phyloP scores from a whole-genome alignment of 352 stramenopile species.

The Pythium oligandrum region DNA sequence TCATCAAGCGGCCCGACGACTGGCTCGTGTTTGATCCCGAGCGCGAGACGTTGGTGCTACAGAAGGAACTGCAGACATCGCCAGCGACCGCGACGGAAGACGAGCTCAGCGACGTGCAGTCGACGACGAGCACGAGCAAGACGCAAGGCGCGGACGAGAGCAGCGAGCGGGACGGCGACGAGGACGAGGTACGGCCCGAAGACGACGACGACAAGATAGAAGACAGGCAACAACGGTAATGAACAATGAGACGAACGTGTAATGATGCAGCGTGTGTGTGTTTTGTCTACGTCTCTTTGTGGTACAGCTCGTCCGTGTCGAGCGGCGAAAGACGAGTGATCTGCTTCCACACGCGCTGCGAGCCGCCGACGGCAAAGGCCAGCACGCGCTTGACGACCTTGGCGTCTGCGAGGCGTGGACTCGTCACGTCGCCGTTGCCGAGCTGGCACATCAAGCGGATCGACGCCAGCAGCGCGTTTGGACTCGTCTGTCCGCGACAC shows the following conservation, averaged over 20 bases:
- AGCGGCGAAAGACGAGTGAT: constrained; percentile 42
- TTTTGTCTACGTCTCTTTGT: background rate
- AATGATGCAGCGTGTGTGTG: no score
- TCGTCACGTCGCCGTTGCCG: constrained; percentile 24
- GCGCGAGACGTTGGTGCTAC: constrained; percentile 47
- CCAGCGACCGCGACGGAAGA: constrained; percentile 7
- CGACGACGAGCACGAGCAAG: constrained; percentile 4
- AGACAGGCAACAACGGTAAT: no score
- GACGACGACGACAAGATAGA: background rate
- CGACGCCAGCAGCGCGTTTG: constrained; percentile 29
- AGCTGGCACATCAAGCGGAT: constrained; percentile 56
- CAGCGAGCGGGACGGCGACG: background rate
- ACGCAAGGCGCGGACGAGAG: background rate
- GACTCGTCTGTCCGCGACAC: constrained; percentile 25
- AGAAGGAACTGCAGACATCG: constrained; percentile 26
- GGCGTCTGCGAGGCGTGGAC: constrained; percentile 7
- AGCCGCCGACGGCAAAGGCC: constrained; percentile 56
- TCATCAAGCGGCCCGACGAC: constrained; percentile 50
- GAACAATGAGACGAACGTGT: no score
- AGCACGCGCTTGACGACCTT: constrained; percentile 55
- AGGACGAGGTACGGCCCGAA: constrained; percentile 2
- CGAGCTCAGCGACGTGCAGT: constrained; percentile 4
- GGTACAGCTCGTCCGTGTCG: constrained; percentile 42
- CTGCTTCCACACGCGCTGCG: constrained; percentile 62
- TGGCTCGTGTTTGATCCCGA: constrained; percentile 78